A percentile compares a stretch with the other conserved stretches of the same genome.
Conservation (phyloP, 2,329 filamentous ascomycete genomes). For the Drechslerella stenobrocha region DNA sequence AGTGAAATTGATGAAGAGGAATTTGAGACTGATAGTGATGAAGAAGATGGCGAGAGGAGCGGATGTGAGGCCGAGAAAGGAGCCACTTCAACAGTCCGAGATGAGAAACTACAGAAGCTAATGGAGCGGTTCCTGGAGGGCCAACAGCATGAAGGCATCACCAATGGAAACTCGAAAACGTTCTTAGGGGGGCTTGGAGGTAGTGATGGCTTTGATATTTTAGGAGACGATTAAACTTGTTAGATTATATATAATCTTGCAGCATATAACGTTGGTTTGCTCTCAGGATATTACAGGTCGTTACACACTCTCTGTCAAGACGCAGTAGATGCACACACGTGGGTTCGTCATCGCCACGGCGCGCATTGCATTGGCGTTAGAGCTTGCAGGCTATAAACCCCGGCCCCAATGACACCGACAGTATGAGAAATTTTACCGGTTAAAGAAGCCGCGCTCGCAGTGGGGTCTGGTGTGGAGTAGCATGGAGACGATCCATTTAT, state of each 20-base stretch:
- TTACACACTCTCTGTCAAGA: too few relatives aligned
- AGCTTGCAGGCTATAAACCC: neutral
- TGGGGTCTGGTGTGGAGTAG: too few relatives aligned
- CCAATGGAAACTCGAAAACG: slow-evolving; percentile 1
- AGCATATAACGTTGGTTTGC: neutral
- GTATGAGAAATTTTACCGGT: neutral
- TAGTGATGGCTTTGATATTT: slow-evolving; percentile 36
- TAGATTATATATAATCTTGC: too few relatives aligned
- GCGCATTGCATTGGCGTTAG: too few relatives aligned
- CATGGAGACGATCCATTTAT: too few relatives aligned
- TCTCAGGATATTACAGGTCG: too few relatives aligned
- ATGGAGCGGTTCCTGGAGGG: slow-evolving; percentile 41
- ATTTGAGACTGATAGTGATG: slow-evolving; percentile 51
- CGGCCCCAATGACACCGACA: neutral
- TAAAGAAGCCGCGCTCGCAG: neutral
- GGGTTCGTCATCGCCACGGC: neutral
- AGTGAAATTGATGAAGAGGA: slow-evolving; percentile 53
- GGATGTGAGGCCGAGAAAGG: slow-evolving; percentile 48
- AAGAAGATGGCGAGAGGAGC: slow-evolving; percentile 51
- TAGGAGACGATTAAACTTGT: slow-evolving; percentile 27
- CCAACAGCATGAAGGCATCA: slow-evolving; percentile 37
- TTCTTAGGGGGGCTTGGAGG: neutral
- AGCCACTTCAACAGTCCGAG: slow-evolving; percentile 11
- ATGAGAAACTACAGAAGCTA: slow-evolving; percentile 29
- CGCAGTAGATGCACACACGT: too few relatives aligned